phyloP scores from a whole-genome alignment of 78 protist species.

The Dictyostelium intermedium region DNA sequence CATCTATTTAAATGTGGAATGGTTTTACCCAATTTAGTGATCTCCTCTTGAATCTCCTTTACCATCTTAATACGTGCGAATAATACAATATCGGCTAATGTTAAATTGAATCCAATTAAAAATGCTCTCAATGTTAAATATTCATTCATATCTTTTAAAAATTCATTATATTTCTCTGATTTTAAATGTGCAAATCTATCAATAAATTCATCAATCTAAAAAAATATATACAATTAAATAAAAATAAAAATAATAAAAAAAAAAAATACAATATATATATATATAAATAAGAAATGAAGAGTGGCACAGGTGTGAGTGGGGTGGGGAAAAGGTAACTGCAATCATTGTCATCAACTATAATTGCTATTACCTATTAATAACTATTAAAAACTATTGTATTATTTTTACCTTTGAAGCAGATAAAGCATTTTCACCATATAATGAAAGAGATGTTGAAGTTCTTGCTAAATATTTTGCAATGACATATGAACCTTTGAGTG shows the following conservation, averaged over 20 bases:
- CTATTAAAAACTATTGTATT: not conserved
- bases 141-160: constrained; percentile 39
- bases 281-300: too few species aligned
- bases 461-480: constrained; percentile 60
- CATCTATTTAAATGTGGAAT: constrained; percentile 67
- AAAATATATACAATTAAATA: too few species aligned
- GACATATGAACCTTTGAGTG: constrained; percentile 36
- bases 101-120: constrained; percentile 48
- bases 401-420: constrained; percentile 34
- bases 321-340: too few species aligned
- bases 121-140: constrained; percentile 43
- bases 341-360: too few species aligned
- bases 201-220: constrained; percentile 45
- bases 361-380: too few species aligned
- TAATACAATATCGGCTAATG: constrained; percentile 60
- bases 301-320: too few species aligned
- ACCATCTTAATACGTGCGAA: constrained; percentile 29
- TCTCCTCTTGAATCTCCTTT: constrained; percentile 33
- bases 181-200: constrained; percentile 49
- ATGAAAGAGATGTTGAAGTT: not conserved
- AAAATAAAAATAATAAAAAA: not conserved
- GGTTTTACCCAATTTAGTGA: not conserved
- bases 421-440: constrained; percentile 48
- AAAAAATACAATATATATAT: too few species aligned
- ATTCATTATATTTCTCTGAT: constrained; percentile 5